Evolutionary conservation across 371 early-diverging fungal species (phyloP), one percentile per base, ranked within the genome.

Genomic region (Haplosporangium sp.): DNA sequence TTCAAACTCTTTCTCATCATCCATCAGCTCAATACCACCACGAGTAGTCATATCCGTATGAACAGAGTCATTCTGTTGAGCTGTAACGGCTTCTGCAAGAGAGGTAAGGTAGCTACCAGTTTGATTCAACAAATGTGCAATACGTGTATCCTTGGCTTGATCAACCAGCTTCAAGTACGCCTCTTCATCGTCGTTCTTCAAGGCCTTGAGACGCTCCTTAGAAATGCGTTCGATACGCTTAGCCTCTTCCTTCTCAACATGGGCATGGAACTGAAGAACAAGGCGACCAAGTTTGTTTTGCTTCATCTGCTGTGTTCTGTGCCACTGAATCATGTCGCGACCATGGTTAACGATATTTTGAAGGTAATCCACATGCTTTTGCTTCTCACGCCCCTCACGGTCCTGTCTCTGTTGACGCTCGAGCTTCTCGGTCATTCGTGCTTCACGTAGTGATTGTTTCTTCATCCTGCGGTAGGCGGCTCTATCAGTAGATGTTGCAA

Each of bases 181-280:
- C 67, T 95, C 96, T 84, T 98, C 99, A 86, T 98, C 96, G 86
- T 96, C 95, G 64, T 92, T 88, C 82, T 94, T 93, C 69, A 98
- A 87, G n/a, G 97, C 97, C 70, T 93, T 88, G 58, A 98, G 85
- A 94, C 98, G 97, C 82, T 98, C 97, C 84, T 94, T 94, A 6
- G 94, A 90, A 13, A 94, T 67, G 44, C 93, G 90, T 79, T 95
- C 94, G 17, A 88, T 76, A 63, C 95, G 91, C 83, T 93, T 91
- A 81, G 94, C 94, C 77, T 97, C 98, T 75, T 97, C 97, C 81
- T 94, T 95, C 70, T 96, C 96, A 35, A 94, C 88, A 59, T 90
- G 87, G 4, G 84, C 82, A 79, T 97, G 98, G 84, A 88, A 92
- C 55, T 91, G 88, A n/a, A 91, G 65, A 27, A 97, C 93, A 10